Percentiles rank a stretch among this genome's conserved stretches.
phyloP scores from a whole-genome alignment of 352 stramenopile species.

The Phytophthora pisi region DNA sequence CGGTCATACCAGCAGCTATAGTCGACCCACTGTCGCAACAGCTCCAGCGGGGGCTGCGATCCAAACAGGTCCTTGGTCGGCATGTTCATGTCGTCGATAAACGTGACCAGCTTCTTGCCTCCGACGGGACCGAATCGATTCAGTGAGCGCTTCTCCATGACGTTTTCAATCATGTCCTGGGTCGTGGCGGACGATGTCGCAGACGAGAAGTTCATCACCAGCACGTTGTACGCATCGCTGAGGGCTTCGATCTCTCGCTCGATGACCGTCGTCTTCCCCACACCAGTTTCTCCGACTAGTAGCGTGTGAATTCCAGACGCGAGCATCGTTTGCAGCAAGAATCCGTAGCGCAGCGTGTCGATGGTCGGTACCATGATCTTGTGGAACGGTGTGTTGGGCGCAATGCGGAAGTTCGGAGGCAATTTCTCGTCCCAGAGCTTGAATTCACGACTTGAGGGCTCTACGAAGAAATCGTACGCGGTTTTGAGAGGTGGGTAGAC shows the following conservation, averaged over 20 bases:
- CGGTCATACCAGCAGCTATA: conserved; percentile 94
- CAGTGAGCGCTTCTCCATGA: conserved; percentile 91
- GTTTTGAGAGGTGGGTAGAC: conserved; percentile 92
- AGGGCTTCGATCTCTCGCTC: conserved; percentile 83
- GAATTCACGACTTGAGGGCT: conserved; percentile 75
- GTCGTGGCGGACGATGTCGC: conserved; percentile 86
- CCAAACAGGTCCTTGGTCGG: conserved; percentile 90
- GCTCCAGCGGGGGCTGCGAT: conserved; percentile 90
- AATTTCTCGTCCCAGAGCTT: conserved; percentile 89
- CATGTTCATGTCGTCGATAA: conserved; percentile 95
- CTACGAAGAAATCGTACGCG: conserved; percentile 94
- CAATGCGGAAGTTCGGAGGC: conserved; percentile 74
- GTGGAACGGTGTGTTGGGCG: conserved; percentile 76
- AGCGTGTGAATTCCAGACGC: conserved; percentile 76
- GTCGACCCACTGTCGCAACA: conserved; percentile 93
- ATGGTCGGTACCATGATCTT: conserved; percentile 90
- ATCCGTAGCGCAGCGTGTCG: conserved; percentile 85
- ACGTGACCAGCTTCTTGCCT: conserved; percentile 90
- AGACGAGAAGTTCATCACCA: conserved; percentile 92
- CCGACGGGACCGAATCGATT: conserved; percentile 89
- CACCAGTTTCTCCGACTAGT: conserved; percentile 90
- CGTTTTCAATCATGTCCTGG: conserved; percentile 91
- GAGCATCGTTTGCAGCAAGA: conserved; percentile 81
- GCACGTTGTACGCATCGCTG: conserved; percentile 73
- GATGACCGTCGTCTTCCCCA: conserved; percentile 90